Evolutionary conservation across 805 yeast genomes (phyloP).

Genomic region (Komagataella populi): DNA sequence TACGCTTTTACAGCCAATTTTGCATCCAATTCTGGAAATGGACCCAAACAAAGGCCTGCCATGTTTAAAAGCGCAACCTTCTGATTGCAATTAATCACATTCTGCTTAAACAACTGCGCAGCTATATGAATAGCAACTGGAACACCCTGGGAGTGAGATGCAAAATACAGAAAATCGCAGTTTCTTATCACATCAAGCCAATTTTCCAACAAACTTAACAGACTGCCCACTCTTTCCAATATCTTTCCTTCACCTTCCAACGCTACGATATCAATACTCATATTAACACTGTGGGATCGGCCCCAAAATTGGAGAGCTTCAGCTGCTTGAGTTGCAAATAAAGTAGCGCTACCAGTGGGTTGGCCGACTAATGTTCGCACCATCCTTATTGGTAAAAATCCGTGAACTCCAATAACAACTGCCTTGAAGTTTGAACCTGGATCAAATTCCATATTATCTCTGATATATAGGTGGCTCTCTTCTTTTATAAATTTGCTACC

Average conservation of each 20-base stretch:
- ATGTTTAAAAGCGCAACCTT: slow-evolving; percentile 71
- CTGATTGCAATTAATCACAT: slow-evolving; percentile 9
- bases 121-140: slow-evolving; percentile 69
- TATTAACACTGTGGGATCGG: slow-evolving; percentile 17
- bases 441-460: slow-evolving; percentile 15
- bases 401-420: slow-evolving; percentile 87
- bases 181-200: slow-evolving; percentile 42
- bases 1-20: slow-evolving; percentile 71
- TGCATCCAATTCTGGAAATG: slow-evolving; percentile 78
- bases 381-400: slow-evolving; percentile 82
- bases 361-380: slow-evolving; percentile 78
- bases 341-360: slow-evolving; percentile 81
- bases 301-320: slow-evolving; percentile 58
- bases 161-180: slow-evolving; percentile 74
- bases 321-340: slow-evolving; percentile 74
- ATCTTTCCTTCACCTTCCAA: slow-evolving; percentile 88
- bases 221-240: slow-evolving; percentile 65
- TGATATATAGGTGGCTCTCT: not conserved
- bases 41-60: slow-evolving; percentile 92
- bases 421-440: slow-evolving; percentile 21
- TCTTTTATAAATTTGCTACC: slow-evolving; percentile 1
- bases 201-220: slow-evolving; percentile 52
- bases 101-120: slow-evolving; percentile 11
- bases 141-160: slow-evolving; percentile 89
- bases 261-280: slow-evolving; percentile 70